A percentile compares a stretch with the other conserved stretches of the same genome.
Evolutionary conservation across 1,284 basidiomycete genomes (phyloP).

Genomic region (Ganoderma sinense): DNA sequence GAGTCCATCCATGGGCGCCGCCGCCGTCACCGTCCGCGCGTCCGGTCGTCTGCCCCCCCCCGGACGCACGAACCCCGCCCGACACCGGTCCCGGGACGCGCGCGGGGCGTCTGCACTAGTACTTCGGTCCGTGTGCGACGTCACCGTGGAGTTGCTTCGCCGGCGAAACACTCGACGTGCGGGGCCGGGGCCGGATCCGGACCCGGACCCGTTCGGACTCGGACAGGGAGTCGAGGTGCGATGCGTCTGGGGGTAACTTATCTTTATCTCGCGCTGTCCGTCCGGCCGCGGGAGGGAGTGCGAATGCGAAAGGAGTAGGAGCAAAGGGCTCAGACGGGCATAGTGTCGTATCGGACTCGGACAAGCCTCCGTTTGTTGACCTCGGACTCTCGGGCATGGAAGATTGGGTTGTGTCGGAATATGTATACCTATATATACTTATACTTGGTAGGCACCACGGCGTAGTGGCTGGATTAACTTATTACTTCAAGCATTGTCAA

Average conservation of each 20-base stretch:
- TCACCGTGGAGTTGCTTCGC: not conserved
- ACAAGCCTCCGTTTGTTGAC: not conserved
- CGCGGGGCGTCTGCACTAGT: not conserved
- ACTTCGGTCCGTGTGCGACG: not conserved
- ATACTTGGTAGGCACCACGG: not conserved
- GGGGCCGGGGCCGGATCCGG: too few relatives aligned
- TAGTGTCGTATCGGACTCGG: not conserved
- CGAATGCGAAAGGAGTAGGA: not conserved
- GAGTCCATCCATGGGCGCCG: not conserved
- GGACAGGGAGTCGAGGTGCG: not conserved
- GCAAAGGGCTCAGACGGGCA: not conserved
- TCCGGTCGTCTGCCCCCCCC: not conserved
- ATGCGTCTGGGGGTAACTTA: not conserved
- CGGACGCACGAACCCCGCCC: not conserved
- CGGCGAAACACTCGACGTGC: conserved; percentile 5
- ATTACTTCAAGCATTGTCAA: too few relatives aligned
- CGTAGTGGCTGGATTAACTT: not conserved
- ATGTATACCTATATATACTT: not conserved
- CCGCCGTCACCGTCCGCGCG: not conserved
- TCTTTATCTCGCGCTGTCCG: not conserved
- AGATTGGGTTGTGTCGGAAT: not conserved
- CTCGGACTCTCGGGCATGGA: not conserved
- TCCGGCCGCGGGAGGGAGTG: too few relatives aligned
- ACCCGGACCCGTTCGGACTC: not conserved
- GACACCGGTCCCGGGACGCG: not conserved